A percentile compares a stretch with the other conserved stretches of the same genome.
These are phyloP conservation scores for Phytophthora idaei DNA, from an alignment of 352 stramenopile species.

Conservation along the genomic window DNA sequence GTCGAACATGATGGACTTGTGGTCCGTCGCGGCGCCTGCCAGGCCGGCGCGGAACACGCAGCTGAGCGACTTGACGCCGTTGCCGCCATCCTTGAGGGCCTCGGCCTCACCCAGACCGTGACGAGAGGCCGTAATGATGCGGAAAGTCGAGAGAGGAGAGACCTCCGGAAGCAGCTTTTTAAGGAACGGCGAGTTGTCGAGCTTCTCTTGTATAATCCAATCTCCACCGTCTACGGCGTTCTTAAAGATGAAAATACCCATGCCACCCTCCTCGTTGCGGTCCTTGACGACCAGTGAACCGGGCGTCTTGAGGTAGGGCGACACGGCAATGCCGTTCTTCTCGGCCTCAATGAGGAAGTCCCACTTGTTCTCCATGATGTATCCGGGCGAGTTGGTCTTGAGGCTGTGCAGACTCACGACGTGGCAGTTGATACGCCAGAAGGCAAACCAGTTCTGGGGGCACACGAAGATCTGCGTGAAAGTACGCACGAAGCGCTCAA, in stretches of 20 bases:
- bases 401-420: conserved; percentile 95
- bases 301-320: conserved; percentile 91
- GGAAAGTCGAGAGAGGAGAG: conserved; percentile 97
- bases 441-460: conserved; percentile 97
- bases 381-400: conserved; percentile 91
- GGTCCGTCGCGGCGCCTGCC: conserved; percentile 91
- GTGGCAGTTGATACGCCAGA: conserved; percentile 97
- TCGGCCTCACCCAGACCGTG: conserved; percentile 59
- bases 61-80: conserved; percentile 80
- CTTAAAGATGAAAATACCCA: conserved; percentile 98
- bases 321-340: conserved; percentile 92
- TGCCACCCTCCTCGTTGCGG: conserved; percentile 97
- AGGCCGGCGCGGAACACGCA: conserved; percentile 81
- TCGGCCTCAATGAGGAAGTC: conserved; percentile 95
- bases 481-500: conserved; percentile 92
- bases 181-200: conserved; percentile 94
- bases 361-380: conserved; percentile 99
- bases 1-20: conserved; percentile 98
- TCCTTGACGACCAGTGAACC: conserved; percentile 96
- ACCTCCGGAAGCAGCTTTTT: conserved; percentile 91
- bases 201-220: conserved; percentile 97
- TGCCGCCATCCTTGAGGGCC: conserved; percentile 51
- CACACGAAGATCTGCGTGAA: conserved; percentile 83
- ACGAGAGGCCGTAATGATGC: conserved; percentile 96
- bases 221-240: conserved; percentile 94